Evolutionary conservation across 352 stramenopile genomes (phyloP).

Genomic region (Phytophthora citricola): DNA sequence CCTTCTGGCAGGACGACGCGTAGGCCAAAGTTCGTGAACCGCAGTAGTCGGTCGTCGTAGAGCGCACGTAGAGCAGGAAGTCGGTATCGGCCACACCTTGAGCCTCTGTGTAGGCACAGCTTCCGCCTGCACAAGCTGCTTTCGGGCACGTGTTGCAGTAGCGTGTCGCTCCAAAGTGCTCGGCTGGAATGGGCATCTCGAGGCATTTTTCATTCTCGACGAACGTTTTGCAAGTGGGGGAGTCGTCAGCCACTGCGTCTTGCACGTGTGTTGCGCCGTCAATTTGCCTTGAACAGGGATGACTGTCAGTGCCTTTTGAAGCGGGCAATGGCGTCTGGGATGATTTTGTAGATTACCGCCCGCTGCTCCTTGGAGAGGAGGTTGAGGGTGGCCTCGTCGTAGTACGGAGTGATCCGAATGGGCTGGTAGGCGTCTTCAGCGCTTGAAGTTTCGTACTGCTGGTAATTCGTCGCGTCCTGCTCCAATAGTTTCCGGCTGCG

Average conservation of each 20-base stretch:
- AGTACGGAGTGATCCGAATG: slow-evolving; percentile 80
- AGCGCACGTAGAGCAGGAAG: slow-evolving; percentile 79
- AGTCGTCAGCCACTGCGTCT: slow-evolving; percentile 60
- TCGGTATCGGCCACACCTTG: slow-evolving; percentile 58
- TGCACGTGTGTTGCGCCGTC: slow-evolving; percentile 65
- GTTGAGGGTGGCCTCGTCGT: slow-evolving; percentile 62
- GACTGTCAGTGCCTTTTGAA: slow-evolving; percentile 65
- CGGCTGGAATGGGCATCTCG: slow-evolving; percentile 73
- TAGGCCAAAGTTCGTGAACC: slow-evolving; percentile 66
- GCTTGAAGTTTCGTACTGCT: slow-evolving; percentile 49
- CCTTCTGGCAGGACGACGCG: slow-evolving; percentile 81
- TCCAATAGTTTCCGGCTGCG: slow-evolving; percentile 10
- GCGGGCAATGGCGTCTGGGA: slow-evolving; percentile 69
- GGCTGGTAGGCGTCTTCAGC: slow-evolving; percentile 44
- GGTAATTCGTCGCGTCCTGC: slow-evolving; percentile 34
- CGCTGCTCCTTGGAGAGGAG: slow-evolving; percentile 48
- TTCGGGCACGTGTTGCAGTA: slow-evolving; percentile 55
- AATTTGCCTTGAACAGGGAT: slow-evolving; percentile 72
- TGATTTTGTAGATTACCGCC: slow-evolving; percentile 57
- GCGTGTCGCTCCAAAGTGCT: slow-evolving; percentile 63
- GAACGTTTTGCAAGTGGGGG: slow-evolving; percentile 66
- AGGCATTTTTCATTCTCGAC: slow-evolving; percentile 62
- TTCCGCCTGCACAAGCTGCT: slow-evolving; percentile 46
- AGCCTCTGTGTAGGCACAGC: slow-evolving; percentile 43
- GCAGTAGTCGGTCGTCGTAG: slow-evolving; percentile 60